A percentile compares a stretch with the other conserved stretches of the same genome.
Evolutionary conservation across 2,329 filamentous ascomycete genomes (phyloP).

Genomic region (Colletotrichum destructivum): DNA sequence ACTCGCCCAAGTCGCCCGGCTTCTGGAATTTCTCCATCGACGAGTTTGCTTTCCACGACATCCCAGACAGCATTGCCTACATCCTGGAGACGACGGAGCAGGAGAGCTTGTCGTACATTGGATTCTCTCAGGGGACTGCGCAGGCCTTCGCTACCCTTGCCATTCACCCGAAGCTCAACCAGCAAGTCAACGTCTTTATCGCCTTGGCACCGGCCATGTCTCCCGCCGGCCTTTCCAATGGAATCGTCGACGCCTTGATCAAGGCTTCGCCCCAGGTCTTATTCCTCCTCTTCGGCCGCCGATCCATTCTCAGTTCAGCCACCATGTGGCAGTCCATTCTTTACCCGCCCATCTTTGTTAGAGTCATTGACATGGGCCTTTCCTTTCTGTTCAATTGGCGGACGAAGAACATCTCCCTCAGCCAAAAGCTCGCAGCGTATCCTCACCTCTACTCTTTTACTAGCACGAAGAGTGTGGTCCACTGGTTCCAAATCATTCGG

Average conservation of each 20-base stretch:
- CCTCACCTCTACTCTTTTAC: slow-evolving; percentile 97
- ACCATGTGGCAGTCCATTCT: slow-evolving; percentile 98
- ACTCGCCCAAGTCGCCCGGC: slow-evolving; percentile 79
- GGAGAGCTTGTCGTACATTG: slow-evolving; percentile 91
- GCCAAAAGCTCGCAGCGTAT: slow-evolving; percentile 95
- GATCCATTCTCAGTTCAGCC: slow-evolving; percentile 91
- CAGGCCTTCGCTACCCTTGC: slow-evolving; percentile 96
- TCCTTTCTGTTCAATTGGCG: slow-evolving; percentile 92
- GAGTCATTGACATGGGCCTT: slow-evolving; percentile 86
- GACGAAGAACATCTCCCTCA: slow-evolving; percentile 84
- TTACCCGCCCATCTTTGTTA: slow-evolving; percentile 94
- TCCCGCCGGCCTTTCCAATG: slow-evolving; percentile 89
- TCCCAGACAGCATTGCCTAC: slow-evolving; percentile 94
- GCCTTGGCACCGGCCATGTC: slow-evolving; percentile 97
- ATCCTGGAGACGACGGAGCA: slow-evolving; percentile 88
- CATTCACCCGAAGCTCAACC: slow-evolving; percentile 92
- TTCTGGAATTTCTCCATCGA: slow-evolving; percentile 99
- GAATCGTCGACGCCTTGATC: slow-evolving; percentile 91
- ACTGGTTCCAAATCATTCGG: slow-evolving; percentile 99
- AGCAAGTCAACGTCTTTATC: slow-evolving; percentile 96
- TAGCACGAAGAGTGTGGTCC: slow-evolving; percentile 95
- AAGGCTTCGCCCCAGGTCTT: slow-evolving; percentile 94
- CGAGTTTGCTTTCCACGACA: slow-evolving; percentile 97
- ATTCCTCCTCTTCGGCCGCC: slow-evolving; percentile 92
- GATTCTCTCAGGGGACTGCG: slow-evolving; percentile 96